Percentiles rank a stretch among this genome's conserved stretches.
Evolutionary conservation across 805 yeast species (phyloP).

Genomic region (Candida montana): DNA sequence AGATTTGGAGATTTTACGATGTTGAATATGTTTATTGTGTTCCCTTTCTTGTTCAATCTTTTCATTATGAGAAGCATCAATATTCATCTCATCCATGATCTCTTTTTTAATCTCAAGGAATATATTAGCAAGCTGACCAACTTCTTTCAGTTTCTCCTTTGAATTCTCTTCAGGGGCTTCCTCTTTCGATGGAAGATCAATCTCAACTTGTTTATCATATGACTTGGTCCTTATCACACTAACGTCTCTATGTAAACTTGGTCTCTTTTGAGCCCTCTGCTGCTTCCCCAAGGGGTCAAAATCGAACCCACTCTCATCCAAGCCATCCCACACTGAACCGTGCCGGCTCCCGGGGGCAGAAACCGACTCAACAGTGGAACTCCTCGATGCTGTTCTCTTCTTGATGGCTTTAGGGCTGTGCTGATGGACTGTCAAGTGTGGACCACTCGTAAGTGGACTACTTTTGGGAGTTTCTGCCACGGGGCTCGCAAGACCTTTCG

Average conservation of each 20-base stretch:
- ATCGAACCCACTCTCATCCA: conserved; percentile 19
- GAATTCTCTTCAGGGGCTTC: not conserved
- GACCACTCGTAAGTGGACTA: no score
- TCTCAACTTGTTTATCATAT: not conserved
- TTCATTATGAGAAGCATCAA: conserved; percentile 26
- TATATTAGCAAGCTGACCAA: conserved; percentile 34
- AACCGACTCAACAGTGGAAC: no score
- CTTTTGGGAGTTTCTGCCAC: no score
- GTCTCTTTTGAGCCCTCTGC: no score
- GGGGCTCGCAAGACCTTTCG: conserved; percentile 2
- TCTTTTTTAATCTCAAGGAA: conserved; percentile 38
- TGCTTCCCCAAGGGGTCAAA: conserved; percentile 20
- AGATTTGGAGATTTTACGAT: conserved; percentile 28
- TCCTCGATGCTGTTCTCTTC: not conserved
- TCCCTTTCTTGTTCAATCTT: conserved; percentile 19
- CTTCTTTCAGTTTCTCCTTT: conserved; percentile 22
- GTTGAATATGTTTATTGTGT: conserved; percentile 5
- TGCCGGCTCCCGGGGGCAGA: not conserved
- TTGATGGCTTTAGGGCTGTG: not conserved
- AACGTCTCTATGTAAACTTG: conserved; percentile 4
- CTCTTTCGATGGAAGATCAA: not conserved
- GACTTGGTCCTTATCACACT: not conserved
- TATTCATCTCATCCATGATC: conserved; percentile 37
- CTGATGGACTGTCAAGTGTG: no score
- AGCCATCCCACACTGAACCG: conserved; percentile 1